Percentiles rank a stretch among this genome's conserved stretches.
Evolutionary conservation across 768 basidiomycete species (phyloP).

Genomic region (Lactarius evosmus): DNA sequence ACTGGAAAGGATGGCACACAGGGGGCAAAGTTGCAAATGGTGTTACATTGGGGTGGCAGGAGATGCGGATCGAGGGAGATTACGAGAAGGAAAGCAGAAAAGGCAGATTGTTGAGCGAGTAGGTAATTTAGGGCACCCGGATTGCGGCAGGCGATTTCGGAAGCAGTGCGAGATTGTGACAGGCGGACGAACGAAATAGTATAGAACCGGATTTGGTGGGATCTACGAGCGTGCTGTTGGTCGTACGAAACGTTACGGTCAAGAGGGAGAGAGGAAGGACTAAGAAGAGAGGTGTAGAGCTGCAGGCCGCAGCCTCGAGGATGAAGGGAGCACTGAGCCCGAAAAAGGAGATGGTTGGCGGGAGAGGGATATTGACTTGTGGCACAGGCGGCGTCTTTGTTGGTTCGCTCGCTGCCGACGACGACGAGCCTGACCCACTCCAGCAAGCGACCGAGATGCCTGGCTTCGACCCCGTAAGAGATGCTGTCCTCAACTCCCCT

Average conservation of each 20-base stretch:
- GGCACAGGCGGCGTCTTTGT: slow-evolving; percentile 2
- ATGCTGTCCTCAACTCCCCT: slow-evolving; percentile 81
- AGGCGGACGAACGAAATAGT: slow-evolving; percentile 12
- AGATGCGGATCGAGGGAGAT: slow-evolving; percentile 14
- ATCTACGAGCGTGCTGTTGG: slow-evolving; percentile 14
- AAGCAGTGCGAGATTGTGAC: slow-evolving; percentile 19
- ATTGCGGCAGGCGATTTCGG: slow-evolving; percentile 13
- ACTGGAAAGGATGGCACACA: background rate
- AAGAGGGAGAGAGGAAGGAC: background rate
- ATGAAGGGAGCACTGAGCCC: slow-evolving; percentile 23
- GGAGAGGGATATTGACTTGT: slow-evolving; percentile 14
- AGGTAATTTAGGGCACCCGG: background rate
- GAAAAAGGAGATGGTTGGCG: slow-evolving; percentile 20
- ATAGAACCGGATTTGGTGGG: slow-evolving; percentile 18
- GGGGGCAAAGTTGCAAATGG: background rate
- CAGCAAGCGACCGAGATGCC: slow-evolving; percentile 44
- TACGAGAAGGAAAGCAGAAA: slow-evolving; percentile 16
- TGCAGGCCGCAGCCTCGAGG: slow-evolving; percentile 4
- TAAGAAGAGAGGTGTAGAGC: background rate
- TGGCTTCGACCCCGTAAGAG: slow-evolving; percentile 82
- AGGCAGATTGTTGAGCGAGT: background rate
- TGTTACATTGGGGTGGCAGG: background rate
- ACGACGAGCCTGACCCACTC: slow-evolving; percentile 12
- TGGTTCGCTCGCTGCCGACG: slow-evolving; percentile 17
- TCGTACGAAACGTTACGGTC: background rate